These are phyloP conservation scores for barley (Hordeum vulgare) DNA, from an alignment of 176 grass and related monocot genomes.

Conservation along the genomic window MorexV3_pseudomolecules_assembly NC_058521.1:410105812-410106311, in stretches of 20 bases:
- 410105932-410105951: slow-evolving; percentile 58
- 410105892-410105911: slow-evolving; percentile 43
- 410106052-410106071: slow-evolving; percentile 97
- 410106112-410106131: neutral
- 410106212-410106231: slow-evolving; percentile 71
- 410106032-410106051: slow-evolving; percentile 76
- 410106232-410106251: slow-evolving; percentile 42
- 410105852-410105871: neutral
- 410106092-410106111: slow-evolving; percentile 68
- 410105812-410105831: neutral
- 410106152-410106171: neutral
- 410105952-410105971: slow-evolving; percentile 16
- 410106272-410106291: neutral
- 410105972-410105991: neutral
- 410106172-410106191: slow-evolving; percentile 56
- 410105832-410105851: slow-evolving; percentile 10
- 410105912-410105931: slow-evolving; percentile 32
- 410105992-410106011: slow-evolving; percentile 17
- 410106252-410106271: slow-evolving; percentile 30
- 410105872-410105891: neutral
- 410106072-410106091: slow-evolving; percentile 85
- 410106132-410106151: neutral
- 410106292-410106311: neutral
- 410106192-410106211: slow-evolving; percentile 87
- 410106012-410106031: slow-evolving; percentile 8